phyloP scores from a whole-genome alignment of 148 eudicot genomes.

The Vaccinium vitisidaea region DNA sequence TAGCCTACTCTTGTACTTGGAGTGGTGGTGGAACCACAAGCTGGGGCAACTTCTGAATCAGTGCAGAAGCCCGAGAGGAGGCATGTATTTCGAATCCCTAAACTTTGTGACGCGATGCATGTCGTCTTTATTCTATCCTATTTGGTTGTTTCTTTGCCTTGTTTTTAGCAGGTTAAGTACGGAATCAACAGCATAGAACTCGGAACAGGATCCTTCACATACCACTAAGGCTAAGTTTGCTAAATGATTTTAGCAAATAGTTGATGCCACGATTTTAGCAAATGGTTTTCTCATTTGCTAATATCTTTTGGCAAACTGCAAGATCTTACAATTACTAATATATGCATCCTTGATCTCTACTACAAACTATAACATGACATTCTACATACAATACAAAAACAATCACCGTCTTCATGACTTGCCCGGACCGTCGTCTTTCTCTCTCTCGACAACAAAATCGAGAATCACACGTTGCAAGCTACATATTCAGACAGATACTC shows the following conservation, averaged over 20 bases:
- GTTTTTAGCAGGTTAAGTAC: slow-evolving; percentile 45
- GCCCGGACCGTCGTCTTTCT: neutral
- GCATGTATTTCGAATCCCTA: slow-evolving; percentile 47
- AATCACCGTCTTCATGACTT: neutral
- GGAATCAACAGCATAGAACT: slow-evolving; percentile 28
- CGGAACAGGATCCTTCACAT: neutral
- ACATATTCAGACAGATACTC: slow-evolving; percentile 24
- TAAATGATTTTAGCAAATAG: no score
- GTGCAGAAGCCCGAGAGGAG: slow-evolving; percentile 53
- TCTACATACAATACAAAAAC: neutral
- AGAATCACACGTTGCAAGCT: slow-evolving; percentile 20
- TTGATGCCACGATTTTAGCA: no score
- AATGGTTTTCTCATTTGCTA: no score
- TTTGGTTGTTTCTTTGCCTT: slow-evolving; percentile 30
- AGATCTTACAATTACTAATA: neutral
- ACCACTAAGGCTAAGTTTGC: neutral
- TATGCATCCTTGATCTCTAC: neutral
- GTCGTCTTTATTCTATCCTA: slow-evolving; percentile 34
- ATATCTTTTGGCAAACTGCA: neutral
- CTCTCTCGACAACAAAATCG: neutral
- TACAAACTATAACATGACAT: neutral
- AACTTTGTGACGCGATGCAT: slow-evolving; percentile 26
- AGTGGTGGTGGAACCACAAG: slow-evolving; percentile 57
- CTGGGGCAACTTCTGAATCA: slow-evolving; percentile 42
- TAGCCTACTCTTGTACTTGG: slow-evolving; percentile 53